Base-by-base conservation (phyloP, 805 yeast genomes). In the Myxozyma nipponensis region DNA sequence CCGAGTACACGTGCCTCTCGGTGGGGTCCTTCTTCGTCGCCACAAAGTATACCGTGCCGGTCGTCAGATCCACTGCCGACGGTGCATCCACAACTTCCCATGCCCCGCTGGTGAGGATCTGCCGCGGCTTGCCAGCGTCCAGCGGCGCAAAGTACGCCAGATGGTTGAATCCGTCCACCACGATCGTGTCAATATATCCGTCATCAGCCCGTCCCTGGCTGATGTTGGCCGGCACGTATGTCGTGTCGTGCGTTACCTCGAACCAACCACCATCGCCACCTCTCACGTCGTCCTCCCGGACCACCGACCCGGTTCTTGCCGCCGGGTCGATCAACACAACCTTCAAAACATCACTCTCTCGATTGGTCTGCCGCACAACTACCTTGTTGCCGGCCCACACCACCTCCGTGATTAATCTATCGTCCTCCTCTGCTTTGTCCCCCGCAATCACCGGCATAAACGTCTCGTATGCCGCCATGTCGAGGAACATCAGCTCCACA, bases 11-110 rank as follows among this genome's bases (percentile, higher is more conserved):
- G 62, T 90, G 96, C 66, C 96, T 77, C 66, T 93, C 96, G 19
- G 81, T 79, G 0, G 96, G 81, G 1, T 90, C 81, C 56, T 80
- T 81, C 63, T 79, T 77, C 0, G 98, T 87, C 3, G 91, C 83
- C 5, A 81, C 63, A 65, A 81, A 93, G 65, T 81, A 84, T 2
- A 81, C 72, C 4, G 59, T 58, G 63, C 84, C 82, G 10, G 72
- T 65, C 35, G 77, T 77, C 37, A 77, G 72, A 53, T 68, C 72
- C 32, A 68, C 67, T 2, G 68, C 60, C 1, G 83, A 71, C 1
- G 84, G 81, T 1, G 87, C 90, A 54, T 73, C 77, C 24, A 78
- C 84, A n/a, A 93, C 95, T 66, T 93, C 98, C 95, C 96, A 93
- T 0, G 76, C 69, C 4, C 98, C 98, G 2, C 67, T 50, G 1